Conservation (phyloP, 2,329 filamentous ascomycete species). For the Aspergillus quadricinctus region DNA sequence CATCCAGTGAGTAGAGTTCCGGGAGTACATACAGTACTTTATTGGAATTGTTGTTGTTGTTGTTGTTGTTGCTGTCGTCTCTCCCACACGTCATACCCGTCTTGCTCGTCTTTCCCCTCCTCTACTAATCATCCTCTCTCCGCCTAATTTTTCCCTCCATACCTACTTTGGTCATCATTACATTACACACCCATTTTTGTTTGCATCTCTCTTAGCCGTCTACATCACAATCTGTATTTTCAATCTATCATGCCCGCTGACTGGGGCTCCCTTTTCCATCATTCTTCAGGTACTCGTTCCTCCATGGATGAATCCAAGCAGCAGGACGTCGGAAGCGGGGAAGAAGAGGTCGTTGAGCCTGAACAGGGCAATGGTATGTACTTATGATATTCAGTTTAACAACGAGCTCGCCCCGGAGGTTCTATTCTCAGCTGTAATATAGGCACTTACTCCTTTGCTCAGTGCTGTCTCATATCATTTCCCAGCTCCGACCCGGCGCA, state of each 20-base stretch:
- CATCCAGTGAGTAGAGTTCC: constrained; percentile 29
- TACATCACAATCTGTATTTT: not conserved
- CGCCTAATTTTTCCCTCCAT: not conserved
- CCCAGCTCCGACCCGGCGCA: constrained; percentile 89
- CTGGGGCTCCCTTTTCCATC: constrained; percentile 19
- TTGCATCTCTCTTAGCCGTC: not conserved
- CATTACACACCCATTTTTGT: not conserved
- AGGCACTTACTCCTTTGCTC: constrained; percentile 6
- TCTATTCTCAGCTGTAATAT: not conserved
- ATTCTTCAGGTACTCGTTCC: constrained; percentile 43
- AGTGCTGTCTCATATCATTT: constrained; percentile 97
- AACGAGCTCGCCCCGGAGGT: not conserved
- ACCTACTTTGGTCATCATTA: not conserved
- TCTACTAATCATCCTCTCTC: constrained; percentile 1
- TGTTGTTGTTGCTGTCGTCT: constrained; percentile 1
- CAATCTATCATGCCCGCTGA: constrained; percentile 23
- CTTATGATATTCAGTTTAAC: not conserved
- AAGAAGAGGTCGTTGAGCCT: constrained; percentile 81
- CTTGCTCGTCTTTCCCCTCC: constrained; percentile 1
- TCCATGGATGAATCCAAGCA: constrained; percentile 53
- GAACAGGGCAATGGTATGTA: constrained; percentile 87
- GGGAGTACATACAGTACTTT: not conserved
- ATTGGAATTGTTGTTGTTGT: no score
- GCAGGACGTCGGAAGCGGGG: constrained; percentile 42
- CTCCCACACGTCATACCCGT: constrained; percentile 15